Percentiles rank a stretch among this genome's conserved stretches.
Conservation (phyloP, 2,329 filamentous ascomycete genomes). For the Fusarium virguliforme region DNA sequence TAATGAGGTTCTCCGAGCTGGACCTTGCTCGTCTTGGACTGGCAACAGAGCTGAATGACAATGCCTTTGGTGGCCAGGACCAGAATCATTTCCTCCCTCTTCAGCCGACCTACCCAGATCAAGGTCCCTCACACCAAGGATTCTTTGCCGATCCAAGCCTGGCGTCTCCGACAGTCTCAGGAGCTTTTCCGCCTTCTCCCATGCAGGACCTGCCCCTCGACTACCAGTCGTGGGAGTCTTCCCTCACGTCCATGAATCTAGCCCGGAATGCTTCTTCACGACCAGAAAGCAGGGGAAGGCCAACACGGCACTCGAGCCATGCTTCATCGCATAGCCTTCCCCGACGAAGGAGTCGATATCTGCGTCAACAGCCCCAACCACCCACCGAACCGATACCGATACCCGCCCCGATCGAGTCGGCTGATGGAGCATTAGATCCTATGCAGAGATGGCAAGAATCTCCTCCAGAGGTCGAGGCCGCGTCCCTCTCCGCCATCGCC, state of each 20-base stretch:
- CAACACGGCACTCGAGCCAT: neutral
- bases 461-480: conserved; percentile 43
- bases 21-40: conserved; percentile 40
- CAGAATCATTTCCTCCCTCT: neutral
- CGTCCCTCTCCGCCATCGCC: conserved; percentile 42
- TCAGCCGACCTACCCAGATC: neutral
- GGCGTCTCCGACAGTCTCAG: neutral
- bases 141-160: conserved; percentile 1
- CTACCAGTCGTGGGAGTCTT: neutral
- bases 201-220: neutral
- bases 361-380: conserved; percentile 9
- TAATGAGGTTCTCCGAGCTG: conserved; percentile 39
- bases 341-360: conserved; percentile 31
- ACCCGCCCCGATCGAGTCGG: neutral
- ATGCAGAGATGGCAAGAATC: conserved; percentile 50
- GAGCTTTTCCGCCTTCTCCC: conserved; percentile 10
- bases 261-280: conserved; percentile 6
- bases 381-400: conserved; percentile 30
- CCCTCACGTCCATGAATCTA: neutral
- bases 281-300: neutral
- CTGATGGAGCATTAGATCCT: conserved; percentile 27
- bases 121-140: neutral
- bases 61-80: neutral
- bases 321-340: conserved; percentile 19
- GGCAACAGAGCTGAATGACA: neutral